A percentile compares a stretch with the other conserved stretches of the same genome.
These are phyloP conservation scores for Isoetes taiwanensis DNA, from an alignment of 75 land plant species.

Conservation along the genomic window DNA sequence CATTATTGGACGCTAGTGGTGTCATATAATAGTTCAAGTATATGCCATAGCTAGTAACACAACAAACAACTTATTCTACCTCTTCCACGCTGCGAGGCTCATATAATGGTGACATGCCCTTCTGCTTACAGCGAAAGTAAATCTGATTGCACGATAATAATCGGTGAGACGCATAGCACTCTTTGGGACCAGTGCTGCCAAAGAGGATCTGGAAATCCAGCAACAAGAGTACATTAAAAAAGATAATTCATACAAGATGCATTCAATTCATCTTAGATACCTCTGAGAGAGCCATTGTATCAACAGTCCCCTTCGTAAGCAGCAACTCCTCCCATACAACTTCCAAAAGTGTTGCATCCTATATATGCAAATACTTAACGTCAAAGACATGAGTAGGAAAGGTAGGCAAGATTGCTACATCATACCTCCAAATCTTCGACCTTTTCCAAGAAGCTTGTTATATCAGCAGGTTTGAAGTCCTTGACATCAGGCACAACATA, in stretches of 20 bases:
- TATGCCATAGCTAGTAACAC: too few species aligned
- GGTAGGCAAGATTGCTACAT: background rate
- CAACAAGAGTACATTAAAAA: background rate
- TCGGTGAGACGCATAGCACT: slow-evolving; percentile 85
- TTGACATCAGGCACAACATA: slow-evolving; percentile 74
- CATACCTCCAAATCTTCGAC: slow-evolving; percentile 37
- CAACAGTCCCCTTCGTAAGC: slow-evolving; percentile 47
- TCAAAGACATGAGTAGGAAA: too few species aligned
- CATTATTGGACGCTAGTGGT: too few species aligned
- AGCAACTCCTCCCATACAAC: slow-evolving; percentile 85
- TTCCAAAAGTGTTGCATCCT: slow-evolving; percentile 79
- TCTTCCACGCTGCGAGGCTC: slow-evolving; percentile 57
- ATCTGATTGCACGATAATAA: slow-evolving; percentile 70
- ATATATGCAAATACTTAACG: slow-evolving; percentile 9
- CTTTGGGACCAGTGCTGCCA: slow-evolving; percentile 50
- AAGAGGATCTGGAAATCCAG: slow-evolving; percentile 47
- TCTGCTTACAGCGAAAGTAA: slow-evolving; percentile 47
- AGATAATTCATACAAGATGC: slow-evolving; percentile 6
- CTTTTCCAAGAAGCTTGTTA: slow-evolving; percentile 43
- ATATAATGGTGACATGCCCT: slow-evolving; percentile 46
- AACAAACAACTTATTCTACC: too few species aligned
- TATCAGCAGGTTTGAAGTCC: slow-evolving; percentile 45
- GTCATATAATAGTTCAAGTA: too few species aligned
- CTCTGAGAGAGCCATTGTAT: slow-evolving; percentile 65
- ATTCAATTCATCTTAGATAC: slow-evolving; percentile 19